phyloP scores from a whole-genome alignment of 306 rosid genomes.

The Myrica gale region DNA sequence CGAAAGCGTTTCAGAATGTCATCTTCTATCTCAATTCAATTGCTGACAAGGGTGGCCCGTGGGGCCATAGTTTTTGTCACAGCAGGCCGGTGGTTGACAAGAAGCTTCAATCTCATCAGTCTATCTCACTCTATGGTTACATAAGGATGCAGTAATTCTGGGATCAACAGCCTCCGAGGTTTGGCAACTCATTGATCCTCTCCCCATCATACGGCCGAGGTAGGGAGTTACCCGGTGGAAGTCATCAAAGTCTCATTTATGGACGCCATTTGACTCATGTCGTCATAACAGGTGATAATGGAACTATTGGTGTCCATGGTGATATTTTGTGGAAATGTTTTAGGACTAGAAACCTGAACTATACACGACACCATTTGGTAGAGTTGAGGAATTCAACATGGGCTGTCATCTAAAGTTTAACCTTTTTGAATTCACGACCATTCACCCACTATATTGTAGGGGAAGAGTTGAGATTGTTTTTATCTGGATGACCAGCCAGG shows the following conservation, averaged over 20 bases:
- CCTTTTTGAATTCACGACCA: constrained; percentile 70
- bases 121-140: constrained; percentile 72
- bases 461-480: constrained; percentile 52
- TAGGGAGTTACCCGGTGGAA: constrained; percentile 80
- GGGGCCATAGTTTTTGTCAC: constrained; percentile 88
- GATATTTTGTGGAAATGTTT: constrained; percentile 71
- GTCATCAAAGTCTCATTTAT: constrained; percentile 69
- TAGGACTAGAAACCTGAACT: constrained; percentile 53
- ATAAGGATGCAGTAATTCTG: constrained; percentile 63
- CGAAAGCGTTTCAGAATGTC: constrained; percentile 81
- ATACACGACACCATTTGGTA: constrained; percentile 78
- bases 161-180: constrained; percentile 64
- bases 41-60: constrained; percentile 51
- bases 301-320: constrained; percentile 73
- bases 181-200: constrained; percentile 79
- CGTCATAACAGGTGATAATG: constrained; percentile 75
- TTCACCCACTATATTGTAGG: constrained; percentile 74
- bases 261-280: constrained; percentile 76
- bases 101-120: constrained; percentile 85
- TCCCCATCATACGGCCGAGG: constrained; percentile 88
- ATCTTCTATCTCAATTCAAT: constrained; percentile 74
- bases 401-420: constrained; percentile 65
- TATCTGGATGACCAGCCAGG: constrained; percentile 60
- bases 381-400: constrained; percentile 70
- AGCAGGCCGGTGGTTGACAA: constrained; percentile 73